These are phyloP conservation scores for Coccomyxa subellipsoidea DNA, from an alignment of 163 green algal species.

Conservation along the genomic window DNA sequence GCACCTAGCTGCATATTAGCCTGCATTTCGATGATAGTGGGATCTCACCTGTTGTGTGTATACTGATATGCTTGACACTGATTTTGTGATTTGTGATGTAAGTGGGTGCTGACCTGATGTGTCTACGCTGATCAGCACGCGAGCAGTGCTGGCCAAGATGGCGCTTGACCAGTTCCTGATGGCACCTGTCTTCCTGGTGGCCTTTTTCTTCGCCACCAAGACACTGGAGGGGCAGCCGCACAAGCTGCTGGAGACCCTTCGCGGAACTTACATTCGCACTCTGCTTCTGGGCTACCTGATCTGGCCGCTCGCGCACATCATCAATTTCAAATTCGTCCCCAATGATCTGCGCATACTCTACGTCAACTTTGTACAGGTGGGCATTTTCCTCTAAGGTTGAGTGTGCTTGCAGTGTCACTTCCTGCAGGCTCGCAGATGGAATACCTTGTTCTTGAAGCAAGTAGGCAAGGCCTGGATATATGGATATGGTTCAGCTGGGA, in stretches of 20 bases:
- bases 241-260: neutral
- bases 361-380: constrained; percentile 26
- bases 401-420: too few relatives aligned
- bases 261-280: neutral
- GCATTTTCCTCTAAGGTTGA: neutral
- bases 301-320: constrained; percentile 64
- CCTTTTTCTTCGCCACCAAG: constrained; percentile 53
- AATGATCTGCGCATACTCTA: constrained; percentile 56
- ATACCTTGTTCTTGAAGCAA: too few relatives aligned
- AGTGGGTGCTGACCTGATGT: neutral
- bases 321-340: constrained; percentile 69
- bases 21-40: neutral
- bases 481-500: neutral
- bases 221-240: constrained; percentile 38
- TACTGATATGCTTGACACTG: too few relatives aligned
- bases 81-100: neutral
- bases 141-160: constrained; percentile 53
- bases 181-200: constrained; percentile 42
- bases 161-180: constrained; percentile 51
- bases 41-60: neutral
- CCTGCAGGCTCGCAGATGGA: too few relatives aligned
- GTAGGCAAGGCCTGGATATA: neutral
- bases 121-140: constrained; percentile 8
- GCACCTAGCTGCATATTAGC: neutral
- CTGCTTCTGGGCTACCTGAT: constrained; percentile 48